Evolutionary conservation across 176 grass and related monocot genomes (phyloP), one percentile per base, ranked within the genome.

Genomic region (Aegilops sharonensis): DNA sequence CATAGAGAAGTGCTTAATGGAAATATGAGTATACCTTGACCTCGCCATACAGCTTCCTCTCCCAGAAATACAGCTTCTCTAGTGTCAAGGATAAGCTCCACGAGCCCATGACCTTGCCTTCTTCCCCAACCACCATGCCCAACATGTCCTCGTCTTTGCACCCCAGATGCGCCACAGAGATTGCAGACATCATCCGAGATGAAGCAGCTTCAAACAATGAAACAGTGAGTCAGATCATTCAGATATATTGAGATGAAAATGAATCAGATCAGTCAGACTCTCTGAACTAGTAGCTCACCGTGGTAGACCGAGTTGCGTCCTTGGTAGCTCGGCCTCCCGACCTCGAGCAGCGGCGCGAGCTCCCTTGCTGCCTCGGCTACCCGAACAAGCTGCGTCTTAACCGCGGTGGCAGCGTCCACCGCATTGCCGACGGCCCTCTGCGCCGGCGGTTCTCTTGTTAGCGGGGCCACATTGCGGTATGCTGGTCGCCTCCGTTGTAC

Each of bases 21-120:
- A 52, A 52, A 11, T 7, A 75, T 1, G 37, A 18, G 7, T 73
- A 70, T 89, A 96, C 97, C 94, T 92, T 99, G 64, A 99, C 97
- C 90, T 99, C 97, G 29, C 75, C 25, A 64, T 97, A 94, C 17
- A 97, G 92, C 63, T 99, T 99, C 83, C 81, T 97, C 87, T 99
- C 97, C 97, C 97, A 99, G 63, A 94, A 88, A 84, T 93, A 96
- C 64, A 99, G 87, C 83, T 93, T 99, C 67, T 97, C 90, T 4
- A 99, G 76, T 27, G 85, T 92, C 34, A 64, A 93, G 78, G 92
- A 92, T 57, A 99, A 73, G 81, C 79, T 84, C 75, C 8, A 71
- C 4, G 81, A 59, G 36, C 67, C 86, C 34, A 36, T 59, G 79
- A 76, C 52, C 80, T 90, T 93, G 24, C 81, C 88, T 64, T 83